A percentile compares a stretch with the other conserved stretches of the same genome.
These are phyloP conservation scores for Solanum pennellii DNA, from an alignment of 257 asterid genomes.

Conservation along the genomic window DNA sequence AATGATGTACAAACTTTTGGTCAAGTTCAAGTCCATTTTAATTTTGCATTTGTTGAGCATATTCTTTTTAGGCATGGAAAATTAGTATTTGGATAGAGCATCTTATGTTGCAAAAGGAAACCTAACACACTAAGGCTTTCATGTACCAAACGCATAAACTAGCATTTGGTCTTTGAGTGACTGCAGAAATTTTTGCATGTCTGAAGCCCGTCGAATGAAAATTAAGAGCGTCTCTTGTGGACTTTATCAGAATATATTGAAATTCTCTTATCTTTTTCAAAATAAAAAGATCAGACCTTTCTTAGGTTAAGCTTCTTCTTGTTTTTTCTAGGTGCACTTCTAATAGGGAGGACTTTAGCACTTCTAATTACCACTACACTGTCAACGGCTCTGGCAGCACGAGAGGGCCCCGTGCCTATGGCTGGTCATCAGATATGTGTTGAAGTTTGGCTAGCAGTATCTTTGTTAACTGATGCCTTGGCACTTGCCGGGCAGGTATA, in stretches of 20 bases:
- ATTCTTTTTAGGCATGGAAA: neutral
- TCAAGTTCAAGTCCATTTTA: neutral
- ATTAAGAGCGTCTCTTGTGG: neutral
- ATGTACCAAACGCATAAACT: neutral
- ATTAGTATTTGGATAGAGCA: neutral
- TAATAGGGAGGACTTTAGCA: conserved; percentile 74
- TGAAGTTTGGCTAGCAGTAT: conserved; percentile 88
- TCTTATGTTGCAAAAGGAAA: neutral
- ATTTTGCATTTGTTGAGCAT: neutral
- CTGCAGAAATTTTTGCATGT: neutral
- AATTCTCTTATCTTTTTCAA: neutral
- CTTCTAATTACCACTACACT: conserved; percentile 67
- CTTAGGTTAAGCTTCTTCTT: neutral
- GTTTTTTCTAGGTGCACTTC: conserved; percentile 54
- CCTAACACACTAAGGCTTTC: neutral
- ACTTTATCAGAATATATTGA: neutral
- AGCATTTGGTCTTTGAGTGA: neutral
- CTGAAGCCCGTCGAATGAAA: neutral
- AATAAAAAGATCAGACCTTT: neutral
- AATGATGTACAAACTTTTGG: neutral
- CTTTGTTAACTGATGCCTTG: conserved; percentile 89
- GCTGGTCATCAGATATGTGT: conserved; percentile 91
- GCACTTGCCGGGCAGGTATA: conserved; percentile 92
- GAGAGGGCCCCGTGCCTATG: conserved; percentile 68
- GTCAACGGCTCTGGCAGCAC: conserved; percentile 93